Evolutionary conservation across 2,329 filamentous ascomycete species (phyloP).

Genomic region (Fusarium camptoceras): DNA sequence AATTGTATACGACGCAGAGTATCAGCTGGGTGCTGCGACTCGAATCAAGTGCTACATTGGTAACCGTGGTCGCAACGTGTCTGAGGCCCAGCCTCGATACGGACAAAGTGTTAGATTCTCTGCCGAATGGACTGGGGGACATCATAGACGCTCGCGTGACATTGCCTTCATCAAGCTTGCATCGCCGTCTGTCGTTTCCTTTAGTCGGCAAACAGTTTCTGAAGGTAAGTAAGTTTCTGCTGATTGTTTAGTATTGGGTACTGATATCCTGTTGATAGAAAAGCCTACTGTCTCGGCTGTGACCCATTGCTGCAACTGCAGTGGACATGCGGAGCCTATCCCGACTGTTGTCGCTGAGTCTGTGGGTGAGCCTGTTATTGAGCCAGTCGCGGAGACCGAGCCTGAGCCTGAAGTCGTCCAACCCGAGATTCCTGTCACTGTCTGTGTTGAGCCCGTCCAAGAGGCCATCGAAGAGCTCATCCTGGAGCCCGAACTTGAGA

Average conservation of each 20-base stretch:
- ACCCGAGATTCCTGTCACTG: neutral
- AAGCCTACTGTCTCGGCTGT: neutral
- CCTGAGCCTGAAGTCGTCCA: neutral
- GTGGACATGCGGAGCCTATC: neutral
- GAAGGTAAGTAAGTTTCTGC: neutral
- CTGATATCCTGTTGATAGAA: neutral
- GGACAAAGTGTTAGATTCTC: conserved; percentile 32
- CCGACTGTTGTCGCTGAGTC: neutral
- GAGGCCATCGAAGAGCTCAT: neutral
- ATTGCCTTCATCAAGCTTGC: conserved; percentile 45
- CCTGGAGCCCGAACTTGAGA: neutral
- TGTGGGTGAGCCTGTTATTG: neutral
- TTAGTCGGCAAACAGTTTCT: too few relatives aligned
- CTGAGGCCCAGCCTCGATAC: neutral
- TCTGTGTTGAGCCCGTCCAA: neutral
- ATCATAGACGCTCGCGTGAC: conserved; percentile 33
- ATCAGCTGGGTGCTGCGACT: conserved; percentile 33
- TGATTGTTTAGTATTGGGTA: fast-evolving
- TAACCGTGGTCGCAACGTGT: conserved; percentile 40
- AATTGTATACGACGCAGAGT: conserved; percentile 40
- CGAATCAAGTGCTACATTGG: conserved; percentile 51
- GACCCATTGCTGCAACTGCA: neutral
- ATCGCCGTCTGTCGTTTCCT: too few relatives aligned
- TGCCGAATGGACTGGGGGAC: conserved; percentile 34
- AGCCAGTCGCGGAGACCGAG: neutral